Percentiles rank a stretch among this genome's conserved stretches.
Evolutionary conservation across 208 protist species (phyloP).

Genomic region (Spongospora subterranea): DNA sequence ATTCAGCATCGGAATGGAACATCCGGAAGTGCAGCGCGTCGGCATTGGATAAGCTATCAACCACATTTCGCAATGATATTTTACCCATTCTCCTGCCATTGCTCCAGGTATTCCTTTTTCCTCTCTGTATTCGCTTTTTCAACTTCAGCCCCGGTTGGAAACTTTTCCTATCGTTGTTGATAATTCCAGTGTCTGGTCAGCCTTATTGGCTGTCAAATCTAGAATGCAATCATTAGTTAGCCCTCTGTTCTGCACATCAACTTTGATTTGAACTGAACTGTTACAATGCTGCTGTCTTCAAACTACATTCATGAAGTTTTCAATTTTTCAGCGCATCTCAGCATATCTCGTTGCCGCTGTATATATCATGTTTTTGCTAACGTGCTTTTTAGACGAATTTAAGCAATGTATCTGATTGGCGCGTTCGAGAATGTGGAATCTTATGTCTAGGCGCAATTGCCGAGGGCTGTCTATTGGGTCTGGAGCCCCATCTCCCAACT

Average conservation of each 20-base stretch:
- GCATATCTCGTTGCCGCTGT: not conserved
- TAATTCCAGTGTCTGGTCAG: too few species aligned
- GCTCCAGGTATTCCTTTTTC: slow-evolving; percentile 82
- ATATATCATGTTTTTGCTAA: too few species aligned
- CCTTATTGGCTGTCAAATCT: too few species aligned
- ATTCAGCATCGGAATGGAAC: not conserved
- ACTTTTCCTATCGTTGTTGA: not conserved
- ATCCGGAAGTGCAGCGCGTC: not conserved
- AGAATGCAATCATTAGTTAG: too few species aligned
- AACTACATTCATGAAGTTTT: too few species aligned
- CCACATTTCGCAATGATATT: slow-evolving; percentile 72
- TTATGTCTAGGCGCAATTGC: slow-evolving; percentile 86
- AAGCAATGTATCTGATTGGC: slow-evolving; percentile 73
- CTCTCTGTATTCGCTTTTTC: slow-evolving; percentile 71
- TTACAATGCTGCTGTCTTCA: too few species aligned
- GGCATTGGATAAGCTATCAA: slow-evolving; percentile 32
- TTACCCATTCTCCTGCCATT: slow-evolving; percentile 79
- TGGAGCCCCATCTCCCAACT: slow-evolving; percentile 77
- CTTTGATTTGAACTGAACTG: too few species aligned
- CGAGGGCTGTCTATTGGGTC: slow-evolving; percentile 82
- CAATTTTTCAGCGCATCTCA: too few species aligned
- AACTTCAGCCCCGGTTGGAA: not conserved
- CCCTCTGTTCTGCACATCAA: too few species aligned
- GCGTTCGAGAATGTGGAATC: slow-evolving; percentile 84
- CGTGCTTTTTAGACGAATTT: not conserved